phyloP scores from a whole-genome alignment of 139 green algal species.

The Diplosphaera chodatii region DNA sequence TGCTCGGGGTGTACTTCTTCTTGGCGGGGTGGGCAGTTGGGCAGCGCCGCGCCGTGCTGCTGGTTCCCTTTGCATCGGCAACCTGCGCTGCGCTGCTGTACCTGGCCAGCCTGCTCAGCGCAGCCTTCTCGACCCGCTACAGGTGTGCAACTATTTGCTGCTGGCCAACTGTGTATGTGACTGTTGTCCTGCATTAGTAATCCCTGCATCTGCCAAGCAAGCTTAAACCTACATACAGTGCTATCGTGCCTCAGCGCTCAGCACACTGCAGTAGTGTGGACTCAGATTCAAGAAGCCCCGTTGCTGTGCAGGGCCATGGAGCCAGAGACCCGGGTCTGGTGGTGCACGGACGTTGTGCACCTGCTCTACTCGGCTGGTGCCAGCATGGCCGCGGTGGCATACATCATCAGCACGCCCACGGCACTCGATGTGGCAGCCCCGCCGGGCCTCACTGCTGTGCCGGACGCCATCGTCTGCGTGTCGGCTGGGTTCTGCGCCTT shows the following conservation, averaged over 20 bases:
- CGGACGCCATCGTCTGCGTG: constrained; percentile 26
- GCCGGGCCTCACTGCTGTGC: constrained; percentile 11
- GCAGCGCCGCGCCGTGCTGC: constrained; percentile 55
- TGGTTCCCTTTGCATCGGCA: constrained; percentile 55
- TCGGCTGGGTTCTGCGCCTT: constrained; percentile 69
- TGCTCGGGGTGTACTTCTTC: constrained; percentile 80
- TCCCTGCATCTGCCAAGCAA: no score
- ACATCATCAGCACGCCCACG: constrained; percentile 17
- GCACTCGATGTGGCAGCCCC: constrained; percentile 14
- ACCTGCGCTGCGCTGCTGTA: constrained; percentile 18
- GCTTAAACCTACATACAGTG: no score
- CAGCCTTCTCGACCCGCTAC: constrained; percentile 1
- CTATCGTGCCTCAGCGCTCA: no score
- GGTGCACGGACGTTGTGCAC: constrained; percentile 44
- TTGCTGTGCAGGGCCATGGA: constrained; percentile 7
- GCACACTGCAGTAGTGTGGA: no score
- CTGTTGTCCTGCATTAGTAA: no score
- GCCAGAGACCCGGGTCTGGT: constrained; percentile 26
- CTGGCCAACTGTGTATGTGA: no score
- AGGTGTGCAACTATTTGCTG: no score
- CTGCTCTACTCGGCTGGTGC: constrained; percentile 30
- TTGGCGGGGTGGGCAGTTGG: constrained; percentile 64
- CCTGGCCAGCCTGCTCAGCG: background rate
- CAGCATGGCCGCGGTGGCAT: constrained; percentile 17
- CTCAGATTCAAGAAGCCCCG: no score